Evolutionary conservation across 352 stramenopile genomes (phyloP), one percentile per base, ranked within the genome.

Genomic region (Thraustochytrium sp.): DNA sequence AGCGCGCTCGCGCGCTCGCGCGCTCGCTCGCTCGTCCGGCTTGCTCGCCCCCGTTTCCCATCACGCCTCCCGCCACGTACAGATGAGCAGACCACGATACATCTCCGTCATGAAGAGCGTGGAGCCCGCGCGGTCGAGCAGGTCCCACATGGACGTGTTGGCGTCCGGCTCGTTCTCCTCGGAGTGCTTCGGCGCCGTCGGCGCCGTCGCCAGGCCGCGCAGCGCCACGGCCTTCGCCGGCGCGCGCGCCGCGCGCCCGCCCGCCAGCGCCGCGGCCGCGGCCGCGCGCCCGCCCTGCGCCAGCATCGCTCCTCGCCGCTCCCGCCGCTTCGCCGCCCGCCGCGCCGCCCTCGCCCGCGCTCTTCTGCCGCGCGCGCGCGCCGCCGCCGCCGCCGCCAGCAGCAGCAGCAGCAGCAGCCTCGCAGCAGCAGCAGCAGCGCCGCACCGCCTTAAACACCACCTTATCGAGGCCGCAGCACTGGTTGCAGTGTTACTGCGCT

Each of bases 71-170:
- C n/a, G 8, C 40, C 13, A 72, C 59, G 42, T 72, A 72, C 68
- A 80, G 61, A 97, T 85, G 85, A 88, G 92, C 63, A 97, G 87
- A 9, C 88, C 94, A 37, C 92, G 88, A 68, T 89, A 93, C 76
- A 97, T 92, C 88, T 97, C 93, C 8, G 91, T 96, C 84, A 97
- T 86, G 87, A 97, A 97, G 82, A 97, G 93, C 82, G 94, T 92
- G 85, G 92, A 88, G 36, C 44, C 61, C 5, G 75, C 61, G 37
- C 61, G 55, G 61, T 84, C 75, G 31, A 75, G 55, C 18, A 77
- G 16, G 21, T 11, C 44, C 55, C 34, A 61, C 29, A 49, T 0
- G 8, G 68, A 80, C 0, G 68, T 80, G 62, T 54, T 36, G n/a
- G 23, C 62, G 23, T 75, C 62, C 38, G 36, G 5, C 42, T 5